phyloP scores from a whole-genome alignment of 345 rosid genomes.

The Turnera subulata region DNA sequence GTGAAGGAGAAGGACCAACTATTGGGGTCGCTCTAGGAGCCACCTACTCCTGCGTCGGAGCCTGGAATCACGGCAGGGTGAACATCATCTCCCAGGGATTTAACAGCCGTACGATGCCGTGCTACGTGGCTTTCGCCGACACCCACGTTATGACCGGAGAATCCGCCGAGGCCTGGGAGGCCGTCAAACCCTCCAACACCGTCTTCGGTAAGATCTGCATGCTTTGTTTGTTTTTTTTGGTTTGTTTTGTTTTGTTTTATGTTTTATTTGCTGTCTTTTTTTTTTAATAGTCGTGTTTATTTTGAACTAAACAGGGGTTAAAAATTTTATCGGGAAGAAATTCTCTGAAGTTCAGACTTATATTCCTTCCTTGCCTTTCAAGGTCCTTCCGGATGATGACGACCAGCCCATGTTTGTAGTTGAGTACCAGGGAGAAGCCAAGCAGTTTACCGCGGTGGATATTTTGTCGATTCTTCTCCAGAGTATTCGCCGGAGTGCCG shows the following conservation, averaged over 20 bases:
- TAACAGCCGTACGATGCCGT: slow-evolving; percentile 32
- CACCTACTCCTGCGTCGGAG: slow-evolving; percentile 27
- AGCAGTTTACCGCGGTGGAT: slow-evolving; percentile 27
- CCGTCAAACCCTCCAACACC: slow-evolving; percentile 32
- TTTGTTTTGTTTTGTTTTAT: no score
- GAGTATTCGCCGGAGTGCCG: slow-evolving; percentile 30
- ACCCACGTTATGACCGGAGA: slow-evolving; percentile 31
- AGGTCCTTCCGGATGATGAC: slow-evolving; percentile 21
- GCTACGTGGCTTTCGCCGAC: slow-evolving; percentile 31
- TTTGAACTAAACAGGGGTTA: slow-evolving; percentile 14
- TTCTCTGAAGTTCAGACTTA: slow-evolving; percentile 21
- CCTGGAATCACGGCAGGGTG: slow-evolving; percentile 31
- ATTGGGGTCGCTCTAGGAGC: slow-evolving; percentile 32
- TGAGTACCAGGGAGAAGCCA: slow-evolving; percentile 24
- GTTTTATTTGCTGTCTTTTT: not conserved
- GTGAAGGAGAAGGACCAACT: slow-evolving; percentile 25
- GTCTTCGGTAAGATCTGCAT: slow-evolving; percentile 23
- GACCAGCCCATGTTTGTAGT: slow-evolving; percentile 30
- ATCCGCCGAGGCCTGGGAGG: slow-evolving; percentile 33
- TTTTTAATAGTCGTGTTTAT: not conserved
- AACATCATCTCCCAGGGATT: slow-evolving; percentile 31
- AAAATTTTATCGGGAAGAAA: slow-evolving; percentile 28
- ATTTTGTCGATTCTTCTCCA: slow-evolving; percentile 28
- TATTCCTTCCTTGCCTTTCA: slow-evolving; percentile 26
- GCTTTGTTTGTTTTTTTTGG: no score